These are phyloP conservation scores for Nakataea oryzae DNA, from an alignment of 2,329 filamentous ascomycete genomes.

Conservation along the genomic window DNA sequence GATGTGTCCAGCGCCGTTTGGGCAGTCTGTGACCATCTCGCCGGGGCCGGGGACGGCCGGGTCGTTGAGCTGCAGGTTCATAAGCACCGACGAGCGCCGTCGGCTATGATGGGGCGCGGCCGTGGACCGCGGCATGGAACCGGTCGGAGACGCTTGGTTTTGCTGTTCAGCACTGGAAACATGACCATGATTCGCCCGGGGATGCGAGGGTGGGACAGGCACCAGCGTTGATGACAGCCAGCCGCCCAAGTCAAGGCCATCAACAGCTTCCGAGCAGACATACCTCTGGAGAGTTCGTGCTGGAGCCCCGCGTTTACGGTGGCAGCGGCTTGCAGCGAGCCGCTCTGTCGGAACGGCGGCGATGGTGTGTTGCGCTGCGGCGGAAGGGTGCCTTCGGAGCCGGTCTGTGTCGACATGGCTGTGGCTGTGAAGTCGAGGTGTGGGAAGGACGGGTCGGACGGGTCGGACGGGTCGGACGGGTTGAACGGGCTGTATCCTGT, in stretches of 20 bases:
- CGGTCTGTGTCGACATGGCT: background rate
- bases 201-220: background rate
- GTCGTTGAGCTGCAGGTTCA: constrained; percentile 67
- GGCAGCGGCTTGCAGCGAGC: constrained; percentile 65
- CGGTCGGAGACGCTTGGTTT: constrained; percentile 36
- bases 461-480: no score
- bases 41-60: constrained; percentile 56
- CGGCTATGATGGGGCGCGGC: constrained; percentile 40
- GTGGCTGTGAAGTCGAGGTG: no score
- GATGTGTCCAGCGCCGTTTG: constrained; percentile 17
- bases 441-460: no score
- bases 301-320: constrained; percentile 70
- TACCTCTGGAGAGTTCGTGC: constrained; percentile 50
- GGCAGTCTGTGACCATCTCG: constrained; percentile 49
- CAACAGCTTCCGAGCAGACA: constrained; percentile 14
- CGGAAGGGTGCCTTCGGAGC: background rate
- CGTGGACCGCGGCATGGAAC: constrained; percentile 35
- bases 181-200: background rate
- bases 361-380: constrained; percentile 39
- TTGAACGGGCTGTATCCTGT: no score
- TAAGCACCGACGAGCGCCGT: constrained; percentile 57
- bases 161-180: background rate
- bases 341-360: constrained; percentile 53
- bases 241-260: background rate
- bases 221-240: background rate